Evolutionary conservation across 805 yeast species (phyloP).

Genomic region (Pichia paraexigua): DNA sequence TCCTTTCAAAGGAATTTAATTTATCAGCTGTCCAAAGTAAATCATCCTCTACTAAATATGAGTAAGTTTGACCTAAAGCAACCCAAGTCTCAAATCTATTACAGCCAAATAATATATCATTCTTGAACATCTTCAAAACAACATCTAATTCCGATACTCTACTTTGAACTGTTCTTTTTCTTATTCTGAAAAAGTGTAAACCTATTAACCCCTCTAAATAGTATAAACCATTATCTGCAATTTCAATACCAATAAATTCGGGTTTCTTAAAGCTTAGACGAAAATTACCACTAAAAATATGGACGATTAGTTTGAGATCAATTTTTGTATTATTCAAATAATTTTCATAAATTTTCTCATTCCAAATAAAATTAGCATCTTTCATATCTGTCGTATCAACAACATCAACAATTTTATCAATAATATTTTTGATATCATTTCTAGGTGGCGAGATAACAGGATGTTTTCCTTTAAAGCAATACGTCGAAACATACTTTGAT

Average conservation of each 20-base stretch:
- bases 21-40: constrained; percentile 89
- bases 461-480: constrained; percentile 48
- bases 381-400: constrained; percentile 56
- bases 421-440: constrained; percentile 60
- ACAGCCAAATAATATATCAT: constrained; percentile 61
- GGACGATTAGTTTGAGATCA: constrained; percentile 36
- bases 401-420: constrained; percentile 65
- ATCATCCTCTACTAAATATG: constrained; percentile 78
- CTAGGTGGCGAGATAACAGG: constrained; percentile 54
- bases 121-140: constrained; percentile 55
- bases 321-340: constrained; percentile 40
- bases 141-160: constrained; percentile 74
- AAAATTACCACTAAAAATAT: constrained; percentile 45
- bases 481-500: constrained; percentile 41
- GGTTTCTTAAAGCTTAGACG: constrained; percentile 23
- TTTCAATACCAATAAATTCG: constrained; percentile 25
- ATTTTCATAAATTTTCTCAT: constrained; percentile 36
- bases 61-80: constrained; percentile 70
- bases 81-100: constrained; percentile 81
- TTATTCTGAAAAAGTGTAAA: constrained; percentile 55
- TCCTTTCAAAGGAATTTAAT: constrained; percentile 53
- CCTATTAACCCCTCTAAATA: constrained; percentile 61
- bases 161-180: constrained; percentile 75
- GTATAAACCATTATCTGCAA: constrained; percentile 51
- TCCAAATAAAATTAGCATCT: constrained; percentile 37